Conservation (phyloP, 2,329 filamentous ascomycete species). For the Phyllosticta citribraziliensis region DNA sequence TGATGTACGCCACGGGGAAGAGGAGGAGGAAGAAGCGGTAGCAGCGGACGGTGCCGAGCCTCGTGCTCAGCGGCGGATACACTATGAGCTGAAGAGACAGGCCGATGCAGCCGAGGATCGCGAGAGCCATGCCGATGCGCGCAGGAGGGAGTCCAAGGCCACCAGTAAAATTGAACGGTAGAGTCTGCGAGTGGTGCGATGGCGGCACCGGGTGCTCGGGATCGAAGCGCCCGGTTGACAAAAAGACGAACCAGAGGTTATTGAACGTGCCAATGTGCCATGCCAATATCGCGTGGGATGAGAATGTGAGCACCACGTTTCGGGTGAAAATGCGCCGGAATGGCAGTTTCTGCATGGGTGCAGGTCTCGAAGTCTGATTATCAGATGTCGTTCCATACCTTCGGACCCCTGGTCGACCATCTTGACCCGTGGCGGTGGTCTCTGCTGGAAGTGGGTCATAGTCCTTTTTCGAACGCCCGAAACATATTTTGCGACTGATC, state of each 20-base stretch:
- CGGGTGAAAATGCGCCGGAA: slow-evolving; percentile 38
- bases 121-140: slow-evolving; percentile 37
- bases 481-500: slow-evolving; percentile 26
- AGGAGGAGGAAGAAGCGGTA: slow-evolving; percentile 33
- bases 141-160: slow-evolving; percentile 39
- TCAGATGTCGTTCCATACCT: slow-evolving; percentile 8
- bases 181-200: slow-evolving; percentile 26
- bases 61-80: slow-evolving; percentile 34
- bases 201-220: slow-evolving; percentile 24
- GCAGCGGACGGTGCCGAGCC: slow-evolving; percentile 31
- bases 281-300: slow-evolving; percentile 35
- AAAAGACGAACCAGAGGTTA: slow-evolving; percentile 40
- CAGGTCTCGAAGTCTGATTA: slow-evolving; percentile 11
- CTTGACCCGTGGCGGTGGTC: slow-evolving; percentile 13
- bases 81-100: slow-evolving; percentile 37
- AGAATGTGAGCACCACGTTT: slow-evolving; percentile 35
- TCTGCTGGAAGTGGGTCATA: slow-evolving; percentile 22
- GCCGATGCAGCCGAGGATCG: slow-evolving; percentile 39
- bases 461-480: slow-evolving; percentile 16
- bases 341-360: slow-evolving; percentile 28
- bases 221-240: slow-evolving; percentile 36
- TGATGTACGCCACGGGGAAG: slow-evolving; percentile 36
- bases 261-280: slow-evolving; percentile 42
- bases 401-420: slow-evolving; percentile 17
- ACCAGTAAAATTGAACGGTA: slow-evolving; percentile 38